Percentiles rank a stretch among this genome's conserved stretches.
phyloP scores from a whole-genome alignment of 495 filamentous ascomycete species.

The Penicillium manginii region DNA sequence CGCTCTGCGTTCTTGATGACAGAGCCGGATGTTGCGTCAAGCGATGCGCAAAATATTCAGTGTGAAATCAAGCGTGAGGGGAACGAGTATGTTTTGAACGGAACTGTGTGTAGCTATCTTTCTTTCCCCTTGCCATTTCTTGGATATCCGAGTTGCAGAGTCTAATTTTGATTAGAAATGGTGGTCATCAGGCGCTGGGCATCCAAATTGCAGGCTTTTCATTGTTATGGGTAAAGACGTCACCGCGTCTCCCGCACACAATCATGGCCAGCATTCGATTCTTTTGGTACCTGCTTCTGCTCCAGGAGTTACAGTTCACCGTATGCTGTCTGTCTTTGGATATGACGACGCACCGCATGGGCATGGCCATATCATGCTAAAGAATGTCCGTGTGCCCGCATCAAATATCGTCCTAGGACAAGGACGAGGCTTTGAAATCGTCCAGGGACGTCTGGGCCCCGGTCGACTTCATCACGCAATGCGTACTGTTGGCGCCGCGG shows the following conservation, averaged over 20 bases:
- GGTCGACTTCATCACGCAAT: constrained; percentile 94
- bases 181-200: constrained; percentile 92
- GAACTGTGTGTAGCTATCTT: constrained; percentile 57
- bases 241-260: constrained; percentile 68
- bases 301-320: constrained; percentile 78
- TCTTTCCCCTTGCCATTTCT: neutral
- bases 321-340: constrained; percentile 87
- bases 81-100: constrained; percentile 83
- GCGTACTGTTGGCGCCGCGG: constrained; percentile 85
- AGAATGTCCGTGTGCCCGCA: constrained; percentile 78
- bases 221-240: constrained; percentile 90
- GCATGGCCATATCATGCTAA: constrained; percentile 86
- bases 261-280: constrained; percentile 87
- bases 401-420: constrained; percentile 83
- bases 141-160: neutral
- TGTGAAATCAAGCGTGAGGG: constrained; percentile 79
- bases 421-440: constrained; percentile 92
- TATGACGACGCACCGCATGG: constrained; percentile 95
- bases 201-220: constrained; percentile 86
- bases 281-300: constrained; percentile 77
- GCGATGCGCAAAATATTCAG: constrained; percentile 87
- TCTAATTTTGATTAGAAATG: constrained; percentile 68
- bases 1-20: constrained; percentile 94
- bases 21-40: constrained; percentile 83
- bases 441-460: constrained; percentile 88